Conservation (phyloP, 75 land plant species). For the Cryptomeria japonica region DNA sequence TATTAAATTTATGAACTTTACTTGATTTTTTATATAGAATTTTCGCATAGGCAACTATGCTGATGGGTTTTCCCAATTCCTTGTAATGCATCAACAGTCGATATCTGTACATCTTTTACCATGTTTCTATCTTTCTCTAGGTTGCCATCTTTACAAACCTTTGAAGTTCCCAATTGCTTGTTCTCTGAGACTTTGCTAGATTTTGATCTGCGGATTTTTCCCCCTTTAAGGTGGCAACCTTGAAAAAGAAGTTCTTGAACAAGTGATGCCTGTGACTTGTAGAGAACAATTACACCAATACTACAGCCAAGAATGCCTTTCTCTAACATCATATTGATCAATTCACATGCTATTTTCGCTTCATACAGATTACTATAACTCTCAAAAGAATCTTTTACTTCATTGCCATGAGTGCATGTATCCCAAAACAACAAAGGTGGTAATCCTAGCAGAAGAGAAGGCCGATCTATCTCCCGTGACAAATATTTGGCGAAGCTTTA, state of each 20-base stretch:
- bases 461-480: constrained; percentile 27
- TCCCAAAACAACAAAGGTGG: constrained; percentile 35
- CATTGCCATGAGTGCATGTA: constrained; percentile 25
- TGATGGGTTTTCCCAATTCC: constrained; percentile 33
- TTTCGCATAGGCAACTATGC: no score
- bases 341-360: constrained; percentile 21
- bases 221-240: neutral
- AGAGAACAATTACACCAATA: constrained; percentile 32
- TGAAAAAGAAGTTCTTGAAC: constrained; percentile 21
- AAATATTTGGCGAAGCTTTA: no score
- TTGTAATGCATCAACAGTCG: constrained; percentile 39
- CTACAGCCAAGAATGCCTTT: constrained; percentile 13
- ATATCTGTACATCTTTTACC: constrained; percentile 20
- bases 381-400: constrained; percentile 19
- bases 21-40: no score
- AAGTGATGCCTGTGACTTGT: constrained; percentile 32
- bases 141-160: neutral
- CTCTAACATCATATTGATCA: constrained; percentile 16
- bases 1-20: no score
- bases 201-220: neutral
- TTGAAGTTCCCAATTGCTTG: neutral
- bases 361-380: constrained; percentile 26
- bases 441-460: constrained; percentile 25
- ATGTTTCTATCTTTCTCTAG: constrained; percentile 2
- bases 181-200: neutral